Percentiles rank a stretch among this genome's conserved stretches.
Conservation (phyloP, 306 rosid genomes). For the Gastrolobium villosum region DNA sequence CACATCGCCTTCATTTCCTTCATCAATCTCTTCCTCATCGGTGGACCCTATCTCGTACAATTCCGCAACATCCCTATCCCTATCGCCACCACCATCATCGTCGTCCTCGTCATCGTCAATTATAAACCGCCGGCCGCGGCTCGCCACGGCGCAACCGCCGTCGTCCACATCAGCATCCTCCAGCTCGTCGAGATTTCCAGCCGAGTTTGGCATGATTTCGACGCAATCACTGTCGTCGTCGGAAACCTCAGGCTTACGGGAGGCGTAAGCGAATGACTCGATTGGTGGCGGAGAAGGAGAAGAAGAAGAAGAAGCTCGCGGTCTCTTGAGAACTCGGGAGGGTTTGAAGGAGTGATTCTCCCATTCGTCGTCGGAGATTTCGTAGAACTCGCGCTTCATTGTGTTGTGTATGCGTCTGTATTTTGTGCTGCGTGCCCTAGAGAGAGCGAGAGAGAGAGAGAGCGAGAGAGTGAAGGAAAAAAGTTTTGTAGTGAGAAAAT, state of each 20-base stretch:
- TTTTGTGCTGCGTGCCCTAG: background rate
- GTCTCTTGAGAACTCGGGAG: constrained; percentile 70
- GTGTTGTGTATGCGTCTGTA: constrained; percentile 34
- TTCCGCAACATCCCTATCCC: constrained; percentile 51
- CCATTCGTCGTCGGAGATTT: constrained; percentile 99
- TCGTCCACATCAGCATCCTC: constrained; percentile 72
- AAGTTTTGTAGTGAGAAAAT: background rate
- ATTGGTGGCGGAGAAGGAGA: constrained; percentile 67
- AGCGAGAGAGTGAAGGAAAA: background rate
- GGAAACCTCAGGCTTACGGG: constrained; percentile 38
- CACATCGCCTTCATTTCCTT: constrained; percentile 62
- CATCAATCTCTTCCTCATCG: constrained; percentile 55
- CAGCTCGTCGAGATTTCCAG: constrained; percentile 51
- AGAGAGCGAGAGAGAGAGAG: background rate
- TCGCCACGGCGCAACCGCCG: constrained; percentile 21
- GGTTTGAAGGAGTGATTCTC: constrained; percentile 86
- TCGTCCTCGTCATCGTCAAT: constrained; percentile 78
- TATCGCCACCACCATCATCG: constrained; percentile 36
- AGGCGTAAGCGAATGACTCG: constrained; percentile 74
- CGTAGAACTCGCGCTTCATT: constrained; percentile 87
- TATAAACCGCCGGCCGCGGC: constrained; percentile 79
- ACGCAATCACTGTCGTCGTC: constrained; percentile 62
- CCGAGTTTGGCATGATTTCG: constrained; percentile 34
- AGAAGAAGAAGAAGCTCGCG: constrained; percentile 42
- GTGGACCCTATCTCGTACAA: constrained; percentile 59